Conservation (phyloP, 2,329 filamentous ascomycete species). For the Chaetomiaceae sp. region DNA sequence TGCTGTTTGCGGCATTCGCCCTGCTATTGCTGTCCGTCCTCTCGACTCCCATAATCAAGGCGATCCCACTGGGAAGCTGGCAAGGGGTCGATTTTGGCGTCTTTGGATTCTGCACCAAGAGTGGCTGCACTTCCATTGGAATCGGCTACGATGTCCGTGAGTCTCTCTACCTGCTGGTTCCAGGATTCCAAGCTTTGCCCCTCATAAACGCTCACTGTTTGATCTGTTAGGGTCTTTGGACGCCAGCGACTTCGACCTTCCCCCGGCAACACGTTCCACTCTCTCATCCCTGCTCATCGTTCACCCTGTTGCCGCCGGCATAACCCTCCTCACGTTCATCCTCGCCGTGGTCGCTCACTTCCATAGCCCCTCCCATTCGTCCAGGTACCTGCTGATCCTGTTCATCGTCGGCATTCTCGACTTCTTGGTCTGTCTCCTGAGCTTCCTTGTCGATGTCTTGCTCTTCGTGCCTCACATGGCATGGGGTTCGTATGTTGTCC, state of each 20-base stretch:
- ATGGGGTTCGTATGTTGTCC: conserved; percentile 91
- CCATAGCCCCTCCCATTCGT: conserved; percentile 81
- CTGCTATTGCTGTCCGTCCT: conserved; percentile 80
- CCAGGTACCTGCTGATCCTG: conserved; percentile 75
- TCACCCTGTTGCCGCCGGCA: conserved; percentile 81
- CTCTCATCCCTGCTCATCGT: conserved; percentile 89
- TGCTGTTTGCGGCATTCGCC: conserved; percentile 80
- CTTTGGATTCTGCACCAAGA: conserved; percentile 74
- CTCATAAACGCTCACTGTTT: conserved; percentile 33
- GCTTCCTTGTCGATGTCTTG: conserved; percentile 88
- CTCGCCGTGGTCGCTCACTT: conserved; percentile 78
- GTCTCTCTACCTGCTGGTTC: conserved; percentile 28
- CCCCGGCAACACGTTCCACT: conserved; percentile 46
- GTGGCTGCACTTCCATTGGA: conserved; percentile 63
- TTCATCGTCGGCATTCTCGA: conserved; percentile 84
- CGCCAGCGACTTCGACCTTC: conserved; percentile 48
- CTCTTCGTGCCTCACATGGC: conserved; percentile 89
- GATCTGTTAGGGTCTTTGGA: conserved; percentile 40
- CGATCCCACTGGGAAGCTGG: conserved; percentile 75
- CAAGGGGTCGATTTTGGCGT: conserved; percentile 79
- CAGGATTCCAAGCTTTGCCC: no score
- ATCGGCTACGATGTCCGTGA: conserved; percentile 82
- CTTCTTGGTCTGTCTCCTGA: conserved; percentile 73
- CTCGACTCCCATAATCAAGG: conserved; percentile 83
- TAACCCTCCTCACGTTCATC: conserved; percentile 78